Evolutionary conservation across 2,329 filamentous ascomycete genomes (phyloP).

Genomic region (Verticillium albo-atrum): DNA sequence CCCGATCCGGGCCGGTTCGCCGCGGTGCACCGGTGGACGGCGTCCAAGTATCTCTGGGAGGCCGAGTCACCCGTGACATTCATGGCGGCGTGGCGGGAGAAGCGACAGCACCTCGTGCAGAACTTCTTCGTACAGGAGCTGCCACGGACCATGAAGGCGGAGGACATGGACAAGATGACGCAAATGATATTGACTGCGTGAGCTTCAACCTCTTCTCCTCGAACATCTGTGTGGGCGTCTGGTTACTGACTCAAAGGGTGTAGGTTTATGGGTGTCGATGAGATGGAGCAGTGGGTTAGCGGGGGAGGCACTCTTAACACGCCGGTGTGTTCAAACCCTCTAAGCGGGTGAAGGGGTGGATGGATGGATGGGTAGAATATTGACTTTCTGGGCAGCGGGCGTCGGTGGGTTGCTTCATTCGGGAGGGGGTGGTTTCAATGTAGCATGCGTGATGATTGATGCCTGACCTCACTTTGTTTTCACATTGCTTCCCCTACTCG

Average conservation of each 20-base stretch:
- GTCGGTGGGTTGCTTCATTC: not conserved
- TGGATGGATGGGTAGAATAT: not conserved
- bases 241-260: not conserved
- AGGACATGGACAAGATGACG: constrained; percentile 35
- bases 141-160: constrained; percentile 28
- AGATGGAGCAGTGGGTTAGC: constrained; percentile 11
- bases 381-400: not conserved
- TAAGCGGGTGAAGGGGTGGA: not conserved
- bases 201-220: constrained; percentile 13
- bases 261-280: constrained; percentile 11
- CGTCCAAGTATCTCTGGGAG: constrained; percentile 39
- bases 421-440: not conserved
- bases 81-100: constrained; percentile 37
- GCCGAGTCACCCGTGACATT: constrained; percentile 35
- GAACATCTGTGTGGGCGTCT: not conserved
- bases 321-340: not conserved
- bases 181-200: constrained; percentile 31
- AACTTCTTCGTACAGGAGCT: constrained; percentile 29
- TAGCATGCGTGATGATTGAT: not conserved
- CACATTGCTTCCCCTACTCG: not conserved
- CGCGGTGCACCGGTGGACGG: constrained; percentile 24
- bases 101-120: constrained; percentile 30
- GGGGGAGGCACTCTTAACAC: not conserved
- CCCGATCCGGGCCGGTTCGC: constrained; percentile 13
- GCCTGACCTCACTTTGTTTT: not conserved